phyloP scores from a whole-genome alignment of 225 moss, liverwort and hornwort species.

The Polytrichum commune region DNA sequence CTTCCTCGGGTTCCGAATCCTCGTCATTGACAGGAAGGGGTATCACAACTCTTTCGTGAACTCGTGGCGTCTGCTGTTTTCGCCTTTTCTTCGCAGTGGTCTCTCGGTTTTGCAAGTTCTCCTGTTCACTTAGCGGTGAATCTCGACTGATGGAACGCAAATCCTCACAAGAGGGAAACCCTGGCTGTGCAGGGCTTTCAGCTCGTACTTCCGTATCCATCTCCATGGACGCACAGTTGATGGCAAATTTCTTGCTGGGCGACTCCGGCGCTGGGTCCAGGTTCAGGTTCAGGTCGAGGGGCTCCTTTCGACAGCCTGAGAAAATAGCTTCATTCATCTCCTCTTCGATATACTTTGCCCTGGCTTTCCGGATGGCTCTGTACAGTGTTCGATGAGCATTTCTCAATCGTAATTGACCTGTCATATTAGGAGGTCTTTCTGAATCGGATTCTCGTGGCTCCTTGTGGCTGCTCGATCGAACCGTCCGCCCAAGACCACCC shows the following conservation, averaged over 20 bases:
- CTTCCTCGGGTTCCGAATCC: conserved; percentile 36
- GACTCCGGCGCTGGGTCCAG: conserved; percentile 6
- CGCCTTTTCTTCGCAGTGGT: conserved; percentile 2
- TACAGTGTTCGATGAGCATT: conserved; percentile 13
- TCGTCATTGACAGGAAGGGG: conserved; percentile 5
- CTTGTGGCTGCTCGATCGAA: background rate
- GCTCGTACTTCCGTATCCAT: background rate
- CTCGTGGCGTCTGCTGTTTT: conserved; percentile 2
- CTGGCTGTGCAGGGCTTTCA: background rate
- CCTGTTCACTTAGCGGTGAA: background rate
- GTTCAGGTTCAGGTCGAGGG: conserved; percentile 23
- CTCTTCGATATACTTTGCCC: conserved; percentile 1
- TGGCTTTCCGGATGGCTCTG: conserved; percentile 23
- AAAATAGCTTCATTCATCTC: background rate
- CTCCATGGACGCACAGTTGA: conserved; percentile 10
- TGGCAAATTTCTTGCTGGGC: conserved; percentile 14
- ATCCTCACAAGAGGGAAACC: background rate
- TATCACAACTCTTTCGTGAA: conserved; percentile 16
- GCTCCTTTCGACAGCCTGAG: conserved; percentile 3
- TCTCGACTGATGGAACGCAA: background rate
- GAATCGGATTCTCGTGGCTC: background rate
- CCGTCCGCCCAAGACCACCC: background rate
- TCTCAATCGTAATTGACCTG: conserved; percentile 1
- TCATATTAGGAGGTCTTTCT: conserved; percentile 1
- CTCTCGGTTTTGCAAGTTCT: conserved; percentile 10